Base-by-base conservation (phyloP, 1,284 basidiomycete species). In the Acaromyces ingoldii region DNA sequence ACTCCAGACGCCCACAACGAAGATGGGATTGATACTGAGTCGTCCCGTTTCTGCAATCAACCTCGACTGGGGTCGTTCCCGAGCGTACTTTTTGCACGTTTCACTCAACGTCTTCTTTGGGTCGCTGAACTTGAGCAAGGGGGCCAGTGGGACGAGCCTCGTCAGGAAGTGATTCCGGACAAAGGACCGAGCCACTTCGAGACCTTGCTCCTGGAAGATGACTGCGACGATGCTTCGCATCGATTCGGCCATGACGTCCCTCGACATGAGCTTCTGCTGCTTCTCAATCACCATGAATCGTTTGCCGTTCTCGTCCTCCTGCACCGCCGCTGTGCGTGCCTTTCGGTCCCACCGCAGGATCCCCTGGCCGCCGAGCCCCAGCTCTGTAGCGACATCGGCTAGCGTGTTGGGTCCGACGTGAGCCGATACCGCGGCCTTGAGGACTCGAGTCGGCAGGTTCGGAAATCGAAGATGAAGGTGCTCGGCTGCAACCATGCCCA, bases 1-100 rank as follows among this genome's bases (percentile, higher is more conserved):
- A n/a, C 88, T 88, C 76, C 84, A 97, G 44, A 95, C 86, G 21
- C 91, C 93, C 9, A 96, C 87, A 13, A 96, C 88, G 75, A 89
- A 98, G 34, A 95, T 82, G 0, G 93, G 91, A 6, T 88, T 86
- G 65, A 89, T 88, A 2, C 88, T 88, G 60, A 84, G 83, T 42
- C 90, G 84, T 71, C 93, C 93, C 0, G 91, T 91, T 76, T 97
- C 93, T 65, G 88, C 90, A 51, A 99, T 78, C 58, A 99, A 77
- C 70, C 91, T 85, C 62, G 60, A 55, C 21, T 52, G 62, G 1
- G 76, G 74, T 13, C 58, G 44, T 33, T 58, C 60, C 49, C 63
- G 62, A 22, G 55, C 55, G 51, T 77, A 73, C 45, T 76, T 71
- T 5, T 55, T 50, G 30, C 76, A 67, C 1, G 76, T 76, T 25